Evolutionary conservation across 1,284 basidiomycete species (phyloP).

Genomic region (Ceratobasidium sp.): DNA sequence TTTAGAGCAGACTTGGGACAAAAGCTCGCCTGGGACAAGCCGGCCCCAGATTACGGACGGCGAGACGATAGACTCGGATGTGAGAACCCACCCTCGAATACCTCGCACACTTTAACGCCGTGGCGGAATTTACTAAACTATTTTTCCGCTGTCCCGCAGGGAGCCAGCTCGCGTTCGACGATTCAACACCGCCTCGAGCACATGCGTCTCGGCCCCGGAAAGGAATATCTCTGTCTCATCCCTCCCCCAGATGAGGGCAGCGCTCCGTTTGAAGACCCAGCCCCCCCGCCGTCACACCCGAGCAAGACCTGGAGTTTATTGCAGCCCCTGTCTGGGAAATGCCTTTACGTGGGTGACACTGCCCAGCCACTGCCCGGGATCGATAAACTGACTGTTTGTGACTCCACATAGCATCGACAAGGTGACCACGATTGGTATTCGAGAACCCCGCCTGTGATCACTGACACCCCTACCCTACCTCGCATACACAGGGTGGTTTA

Average conservation of each 20-base stretch:
- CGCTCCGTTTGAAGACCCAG: conserved; percentile 59
- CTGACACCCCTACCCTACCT: conserved; percentile 25
- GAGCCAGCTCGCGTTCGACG: conserved; percentile 14
- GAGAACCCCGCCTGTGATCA: conserved; percentile 26
- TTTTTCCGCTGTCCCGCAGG: conserved; percentile 54
- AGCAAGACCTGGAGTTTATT: conserved; percentile 79
- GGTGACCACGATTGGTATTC: conserved; percentile 47
- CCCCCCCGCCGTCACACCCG: conserved; percentile 60
- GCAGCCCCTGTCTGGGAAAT: conserved; percentile 73
- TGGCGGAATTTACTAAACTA: conserved; percentile 38
- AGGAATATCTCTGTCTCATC: conserved; percentile 75
- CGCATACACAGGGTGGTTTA: conserved; percentile 75
- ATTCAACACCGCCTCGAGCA: conserved; percentile 41
- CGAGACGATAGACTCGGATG: conserved; percentile 49
- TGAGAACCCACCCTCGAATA: conserved; percentile 42
- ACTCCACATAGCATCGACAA: conserved; percentile 68
- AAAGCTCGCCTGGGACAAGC: conserved; percentile 53
- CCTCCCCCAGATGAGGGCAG: conserved; percentile 64
- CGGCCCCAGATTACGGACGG: conserved; percentile 66
- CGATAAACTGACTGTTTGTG: conserved; percentile 43
- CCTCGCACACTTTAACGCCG: conserved; percentile 41
- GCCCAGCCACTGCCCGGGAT: conserved; percentile 44
- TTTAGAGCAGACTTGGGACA: conserved; percentile 66
- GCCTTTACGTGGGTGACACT: conserved; percentile 71
- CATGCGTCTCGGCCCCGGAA: conserved; percentile 71